These are phyloP conservation scores for Geotrichum europaeum DNA, from an alignment of 1,139 yeast species.

Conservation along the genomic window DNA sequence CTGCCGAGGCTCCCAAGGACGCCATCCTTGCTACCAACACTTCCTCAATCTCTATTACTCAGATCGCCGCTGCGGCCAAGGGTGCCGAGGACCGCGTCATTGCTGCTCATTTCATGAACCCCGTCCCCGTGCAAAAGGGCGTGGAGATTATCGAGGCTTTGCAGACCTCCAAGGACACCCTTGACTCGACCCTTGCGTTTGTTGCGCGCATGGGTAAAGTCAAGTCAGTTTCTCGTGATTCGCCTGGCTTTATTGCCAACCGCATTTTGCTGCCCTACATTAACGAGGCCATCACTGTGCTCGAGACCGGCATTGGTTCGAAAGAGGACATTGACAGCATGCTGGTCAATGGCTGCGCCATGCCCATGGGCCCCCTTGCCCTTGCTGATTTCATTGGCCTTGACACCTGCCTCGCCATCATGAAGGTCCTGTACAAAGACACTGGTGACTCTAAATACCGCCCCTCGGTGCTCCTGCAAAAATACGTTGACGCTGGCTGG, in stretches of 20 bases:
- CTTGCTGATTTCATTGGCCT: conserved; percentile 43
- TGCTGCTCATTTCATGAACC: conserved; percentile 43
- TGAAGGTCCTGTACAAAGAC: conserved; percentile 39
- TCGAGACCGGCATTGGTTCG: conserved; percentile 41
- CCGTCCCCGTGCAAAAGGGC: conserved; percentile 43
- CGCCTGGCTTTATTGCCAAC: conserved; percentile 43
- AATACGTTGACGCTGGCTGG: conserved; percentile 43
- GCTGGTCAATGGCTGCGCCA: conserved; percentile 43
- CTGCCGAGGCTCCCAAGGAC: conserved; percentile 28
- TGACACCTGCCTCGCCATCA: conserved; percentile 41
- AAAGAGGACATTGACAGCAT: conserved; percentile 41
- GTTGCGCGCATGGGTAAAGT: conserved; percentile 36
- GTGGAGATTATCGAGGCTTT: conserved; percentile 42
- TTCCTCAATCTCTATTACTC: conserved; percentile 41
- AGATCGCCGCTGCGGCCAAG: conserved; percentile 40
- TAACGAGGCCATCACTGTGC: conserved; percentile 40
- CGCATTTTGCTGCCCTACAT: conserved; percentile 41
- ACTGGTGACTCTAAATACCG: conserved; percentile 42
- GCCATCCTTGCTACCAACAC: conserved; percentile 42
- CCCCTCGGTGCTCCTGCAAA: conserved; percentile 37
- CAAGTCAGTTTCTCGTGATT: conserved; percentile 37
- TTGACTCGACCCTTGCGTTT: conserved; percentile 32
- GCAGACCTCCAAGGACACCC: conserved; percentile 38
- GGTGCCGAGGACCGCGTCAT: conserved; percentile 40
- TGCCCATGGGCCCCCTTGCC: conserved; percentile 45